Conservation (phyloP, 2,329 filamentous ascomycete species). For the Fusarium keratoplasticum region DNA sequence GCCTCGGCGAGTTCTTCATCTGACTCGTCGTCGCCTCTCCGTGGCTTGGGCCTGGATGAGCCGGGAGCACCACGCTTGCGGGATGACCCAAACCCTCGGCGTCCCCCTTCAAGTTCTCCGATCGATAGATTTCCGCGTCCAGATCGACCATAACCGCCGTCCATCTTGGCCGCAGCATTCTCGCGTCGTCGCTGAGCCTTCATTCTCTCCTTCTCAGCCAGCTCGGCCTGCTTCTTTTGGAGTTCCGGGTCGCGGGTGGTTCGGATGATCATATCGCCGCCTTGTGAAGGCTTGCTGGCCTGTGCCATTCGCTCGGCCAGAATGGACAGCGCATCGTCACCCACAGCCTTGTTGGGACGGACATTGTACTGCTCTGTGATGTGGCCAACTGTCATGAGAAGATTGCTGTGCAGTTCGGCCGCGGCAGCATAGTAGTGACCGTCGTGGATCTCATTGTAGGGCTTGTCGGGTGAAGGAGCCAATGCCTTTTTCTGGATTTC, state of each 20-base stretch:
- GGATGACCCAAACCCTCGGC: conserved; percentile 59
- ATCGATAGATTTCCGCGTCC: conserved; percentile 72
- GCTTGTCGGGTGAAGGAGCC: conserved; percentile 69
- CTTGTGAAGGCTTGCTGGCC: conserved; percentile 67
- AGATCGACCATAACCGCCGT: conserved; percentile 64
- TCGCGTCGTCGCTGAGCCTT: conserved; percentile 75
- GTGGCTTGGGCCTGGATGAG: conserved; percentile 63
- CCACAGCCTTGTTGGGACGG: conserved; percentile 72
- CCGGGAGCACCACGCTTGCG: conserved; percentile 67
- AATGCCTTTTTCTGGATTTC: conserved; percentile 78
- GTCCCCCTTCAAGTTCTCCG: conserved; percentile 74
- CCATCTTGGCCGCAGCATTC: conserved; percentile 73
- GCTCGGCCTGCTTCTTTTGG: conserved; percentile 78
- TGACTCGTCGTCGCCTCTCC: conserved; percentile 77
- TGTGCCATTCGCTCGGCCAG: conserved; percentile 76
- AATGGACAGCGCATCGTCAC: conserved; percentile 77
- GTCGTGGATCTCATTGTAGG: conserved; percentile 75
- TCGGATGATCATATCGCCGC: conserved; percentile 74
- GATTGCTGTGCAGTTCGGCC: conserved; percentile 74
- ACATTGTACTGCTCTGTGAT: conserved; percentile 79
- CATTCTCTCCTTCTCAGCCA: conserved; percentile 79
- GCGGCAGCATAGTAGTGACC: conserved; percentile 81
- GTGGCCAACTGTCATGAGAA: conserved; percentile 80
- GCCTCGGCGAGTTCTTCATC: conserved; percentile 77
- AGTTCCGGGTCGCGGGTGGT: conserved; percentile 81